phyloP scores from a whole-genome alignment of 192 early-diverging fungal species.

The Phlyctochytrium bullatum region DNA sequence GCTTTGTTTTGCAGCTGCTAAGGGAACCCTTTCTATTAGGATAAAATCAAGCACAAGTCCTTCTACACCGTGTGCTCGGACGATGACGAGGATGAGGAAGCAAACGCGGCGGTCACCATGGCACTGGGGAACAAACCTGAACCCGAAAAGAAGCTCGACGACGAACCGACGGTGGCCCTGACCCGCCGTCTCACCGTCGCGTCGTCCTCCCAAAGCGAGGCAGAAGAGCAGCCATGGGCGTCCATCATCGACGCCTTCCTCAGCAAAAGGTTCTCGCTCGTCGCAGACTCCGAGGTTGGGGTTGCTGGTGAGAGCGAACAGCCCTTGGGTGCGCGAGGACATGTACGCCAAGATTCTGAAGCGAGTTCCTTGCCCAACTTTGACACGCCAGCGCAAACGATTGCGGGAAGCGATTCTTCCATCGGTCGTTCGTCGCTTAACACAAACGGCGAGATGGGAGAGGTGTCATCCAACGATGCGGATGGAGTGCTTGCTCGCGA shows the following conservation, averaged over 20 bases:
- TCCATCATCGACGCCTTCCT: not conserved
- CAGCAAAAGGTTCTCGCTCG: not conserved
- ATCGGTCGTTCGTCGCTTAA: not conserved
- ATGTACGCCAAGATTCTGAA: too few species aligned
- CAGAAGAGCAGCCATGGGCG: not conserved
- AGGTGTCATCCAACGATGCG: not conserved
- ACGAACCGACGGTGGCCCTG: not conserved
- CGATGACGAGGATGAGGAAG: not conserved
- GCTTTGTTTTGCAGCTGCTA: not conserved
- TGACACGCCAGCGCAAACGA: not conserved
- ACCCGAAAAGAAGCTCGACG: not conserved
- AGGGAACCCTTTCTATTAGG: too few species aligned
- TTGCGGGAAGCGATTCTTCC: not conserved
- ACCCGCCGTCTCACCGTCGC: too few species aligned
- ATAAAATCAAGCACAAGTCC: not conserved
- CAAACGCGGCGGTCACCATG: not conserved
- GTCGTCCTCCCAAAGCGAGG: not conserved
- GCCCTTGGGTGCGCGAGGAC: too few species aligned
- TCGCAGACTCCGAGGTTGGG: not conserved
- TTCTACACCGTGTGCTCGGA: slow-evolving; percentile 9
- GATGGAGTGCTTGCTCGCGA: not conserved
- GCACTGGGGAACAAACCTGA: not conserved
- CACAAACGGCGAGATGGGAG: not conserved
- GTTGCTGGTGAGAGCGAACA: not conserved
- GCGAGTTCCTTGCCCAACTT: too few species aligned